Base-by-base conservation (phyloP, 2,329 filamentous ascomycete species). In the Pseudodiploospora longispora region DNA sequence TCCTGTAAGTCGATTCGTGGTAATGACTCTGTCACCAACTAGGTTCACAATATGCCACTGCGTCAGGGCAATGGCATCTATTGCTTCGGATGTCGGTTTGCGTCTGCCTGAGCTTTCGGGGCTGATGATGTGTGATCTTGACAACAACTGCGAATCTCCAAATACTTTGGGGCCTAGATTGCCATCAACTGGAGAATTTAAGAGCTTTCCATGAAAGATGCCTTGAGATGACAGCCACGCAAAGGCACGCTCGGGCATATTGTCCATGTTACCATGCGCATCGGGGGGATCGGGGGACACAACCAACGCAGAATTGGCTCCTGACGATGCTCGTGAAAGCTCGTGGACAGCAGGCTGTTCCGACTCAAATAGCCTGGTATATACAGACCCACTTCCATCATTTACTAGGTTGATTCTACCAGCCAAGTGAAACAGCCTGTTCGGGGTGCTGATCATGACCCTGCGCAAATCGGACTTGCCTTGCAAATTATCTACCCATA, bases 1-100 rank as follows among this genome's bases (percentile, higher is more conserved):
- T 29, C 91, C 88, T 35, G 90, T 93, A 38, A 98, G 75, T 30
- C 89, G 79, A 59, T 97, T 97, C 48, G 87, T 80, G 3, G 86
- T 89, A 27, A 96, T 80, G 3, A 98, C 74, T 29, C 88, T 79
- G 3, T 83, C 85, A 47, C 93, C 90, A 2, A 95, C 78, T 0
- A 98, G 72, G 51, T 83, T 80, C 27, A 98, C 65, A 40, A 96
- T 82, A 61, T 98, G 93, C 85, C 93, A 98, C 58, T 95, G 89
- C 5, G 90, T 95, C 50, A 98, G 69, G 0, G 85, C 82, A 61
- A 95, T 83, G 1, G 87, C 87, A 35, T 83, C 80, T 34, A 96
- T 82, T 1, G 79, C 74, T 47, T 94, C 87, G 42, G 85, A 76
- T 0, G 80, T 73, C 32, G 82, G 65, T 49, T 80, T 83, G 49